Evolutionary conservation across 2,329 filamentous ascomycete genomes (phyloP).

Genomic region (Exophiala sideris): DNA sequence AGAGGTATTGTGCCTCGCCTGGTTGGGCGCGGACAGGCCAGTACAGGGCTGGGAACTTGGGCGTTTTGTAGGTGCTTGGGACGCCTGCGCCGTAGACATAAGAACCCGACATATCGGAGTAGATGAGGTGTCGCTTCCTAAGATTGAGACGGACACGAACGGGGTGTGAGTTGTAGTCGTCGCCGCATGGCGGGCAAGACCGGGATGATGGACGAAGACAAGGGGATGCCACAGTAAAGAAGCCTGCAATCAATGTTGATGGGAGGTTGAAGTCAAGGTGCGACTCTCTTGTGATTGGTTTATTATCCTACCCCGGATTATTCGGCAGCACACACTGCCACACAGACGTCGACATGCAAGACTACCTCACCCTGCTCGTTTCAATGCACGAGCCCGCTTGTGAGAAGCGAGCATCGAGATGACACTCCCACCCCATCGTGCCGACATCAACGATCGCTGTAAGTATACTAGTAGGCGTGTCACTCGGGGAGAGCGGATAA

Average conservation of each 20-base stretch:
- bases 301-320: neutral
- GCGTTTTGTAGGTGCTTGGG: slow-evolving; percentile 56
- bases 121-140: neutral
- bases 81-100: slow-evolving; percentile 18
- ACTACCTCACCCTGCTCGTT: no score
- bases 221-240: neutral
- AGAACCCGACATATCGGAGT: neutral
- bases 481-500: neutral
- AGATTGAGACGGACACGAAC: neutral
- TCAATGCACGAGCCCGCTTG: neutral
- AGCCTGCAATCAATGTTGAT: neutral
- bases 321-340: neutral
- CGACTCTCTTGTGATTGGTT: neutral
- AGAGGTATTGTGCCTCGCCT: slow-evolving; percentile 63
- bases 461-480: neutral
- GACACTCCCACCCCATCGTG: no score
- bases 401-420: neutral
- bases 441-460: neutral
- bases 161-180: neutral
- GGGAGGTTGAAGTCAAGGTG: neutral
- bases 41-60: slow-evolving; percentile 77
- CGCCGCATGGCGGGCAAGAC: neutral
- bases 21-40: slow-evolving; percentile 62
- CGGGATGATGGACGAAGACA: neutral
- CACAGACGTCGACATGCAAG: no score